Evolutionary conservation across 1,284 basidiomycete species (phyloP), one percentile per base, ranked within the genome.

Genomic region (Puccinia brachypodii): DNA sequence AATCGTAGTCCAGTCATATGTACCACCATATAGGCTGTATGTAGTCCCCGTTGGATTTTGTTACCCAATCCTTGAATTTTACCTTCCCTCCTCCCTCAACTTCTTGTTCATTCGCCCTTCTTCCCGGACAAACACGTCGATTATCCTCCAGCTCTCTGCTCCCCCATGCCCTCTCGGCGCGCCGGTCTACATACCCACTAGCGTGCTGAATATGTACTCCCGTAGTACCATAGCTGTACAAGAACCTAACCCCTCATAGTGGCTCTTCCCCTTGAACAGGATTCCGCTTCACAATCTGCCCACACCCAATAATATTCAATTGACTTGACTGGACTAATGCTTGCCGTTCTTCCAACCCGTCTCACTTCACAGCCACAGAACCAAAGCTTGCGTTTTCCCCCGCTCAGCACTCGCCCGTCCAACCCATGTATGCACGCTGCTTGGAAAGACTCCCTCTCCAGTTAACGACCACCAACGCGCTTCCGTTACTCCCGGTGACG

Each of bases 121-220:
- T 42, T 69, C 66, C 66, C 38, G 42, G 40, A 36, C 66, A 69
- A 69, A 69, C 66, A 62, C 60, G 56, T 31, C 31, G 25, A 31
- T 60, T 66, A 38, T 66, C 64, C n/a, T 33, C 64, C 38, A 28
- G 64, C 64, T 28, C 56, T 60, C 56, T 25, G 22, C 56, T 28
- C 8, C 56, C 44, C 44, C n/a, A 58, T 62, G 28, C 60, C 60
- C 31, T 62, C 56, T 60, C 60, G 25, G 25, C 25, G 60, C 60
- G 60, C 33, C 60, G 6, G 60, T 28, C 25, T 60, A 56, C n/a
- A 22, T 64, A 64, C 19, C 33, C 31, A 42, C 38, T 69, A 62
- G 60, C 60, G 31, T 62, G 60, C 60, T 62, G 60, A 36, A 36
- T 47, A n/a, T 50, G 47, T 50, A 11, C 22, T 11, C 22, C 11